Evolutionary conservation across 805 yeast genomes (phyloP).

Genomic region (Danielozyma ontarioensis): DNA sequence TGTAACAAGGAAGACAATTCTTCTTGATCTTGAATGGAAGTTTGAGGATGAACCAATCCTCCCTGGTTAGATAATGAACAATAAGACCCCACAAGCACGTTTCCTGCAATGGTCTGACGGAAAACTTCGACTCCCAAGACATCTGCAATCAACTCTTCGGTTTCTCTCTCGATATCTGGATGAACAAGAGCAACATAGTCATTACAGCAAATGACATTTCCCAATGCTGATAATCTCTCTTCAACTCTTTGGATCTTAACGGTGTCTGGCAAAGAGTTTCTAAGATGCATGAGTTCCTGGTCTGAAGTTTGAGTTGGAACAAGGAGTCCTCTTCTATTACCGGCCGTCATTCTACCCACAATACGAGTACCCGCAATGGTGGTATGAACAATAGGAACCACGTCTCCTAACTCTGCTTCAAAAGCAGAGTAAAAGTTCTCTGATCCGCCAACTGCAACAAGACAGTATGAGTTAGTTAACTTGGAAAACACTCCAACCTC

Average conservation of each 20-base stretch:
- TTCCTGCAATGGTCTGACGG: conserved; percentile 98
- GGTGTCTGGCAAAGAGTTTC: conserved; percentile 92
- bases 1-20: conserved; percentile 92
- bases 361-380: conserved; percentile 98
- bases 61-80: conserved; percentile 95
- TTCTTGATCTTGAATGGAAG: conserved; percentile 96
- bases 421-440: conserved; percentile 82
- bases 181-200: conserved; percentile 98
- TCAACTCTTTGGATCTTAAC: conserved; percentile 97
- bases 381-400: conserved; percentile 92
- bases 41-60: conserved; percentile 97
- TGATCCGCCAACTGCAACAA: conserved; percentile 96
- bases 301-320: conserved; percentile 98
- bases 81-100: conserved; percentile 94
- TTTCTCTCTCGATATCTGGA: conserved; percentile 98
- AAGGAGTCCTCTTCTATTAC: conserved; percentile 93
- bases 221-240: conserved; percentile 93
- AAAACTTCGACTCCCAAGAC: conserved; percentile 98
- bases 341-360: conserved; percentile 97
- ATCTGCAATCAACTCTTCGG: conserved; percentile 97
- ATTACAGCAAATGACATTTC: conserved; percentile 97
- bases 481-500: conserved; percentile 94
- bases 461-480: conserved; percentile 91
- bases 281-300: conserved; percentile 94
- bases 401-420: conserved; percentile 96